Evolutionary conservation across 495 filamentous ascomycete species (phyloP), one percentile per base, ranked within the genome.

Genomic region (Neurospora tetrasperma): DNA sequence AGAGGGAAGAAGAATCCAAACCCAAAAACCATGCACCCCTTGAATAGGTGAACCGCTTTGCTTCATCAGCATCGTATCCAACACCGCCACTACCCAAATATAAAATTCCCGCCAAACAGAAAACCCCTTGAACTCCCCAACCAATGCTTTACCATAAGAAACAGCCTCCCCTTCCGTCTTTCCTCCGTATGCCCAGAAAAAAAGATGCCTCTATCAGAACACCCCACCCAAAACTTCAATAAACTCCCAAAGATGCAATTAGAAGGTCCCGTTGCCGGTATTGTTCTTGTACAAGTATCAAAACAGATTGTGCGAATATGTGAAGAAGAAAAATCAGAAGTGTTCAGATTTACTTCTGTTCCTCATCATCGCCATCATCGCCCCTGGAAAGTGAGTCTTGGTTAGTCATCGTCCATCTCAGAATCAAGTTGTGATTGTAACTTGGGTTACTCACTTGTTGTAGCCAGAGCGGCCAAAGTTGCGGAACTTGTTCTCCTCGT

Each of bases 311-410:
- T 18, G 14, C 54, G 12, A 66, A 20, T n/a, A 4, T 42, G 20
- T 40, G 23, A 27, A 35, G 41, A 31, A 31, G 27, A 31, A 27
- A 2, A 14, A 4, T 40, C 5, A 23, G n/a, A 38, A 72, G 73
- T 14, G 8, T 18, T 9, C 8, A 44, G 5, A 43, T 72, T 76
- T 76, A 77, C 59, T 80, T 76, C 70, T 79, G 69, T 66, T 80
- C 76, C 73, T 80, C 78, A 46, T 79, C 79, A 8, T 78, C 75
- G 16, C 77, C 78, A 73, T 79, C 76, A 69, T 75, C 75, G 20
- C 70, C 75, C 59, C 71, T 82, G 82, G 79, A 85, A 81, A 18
- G 85, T 87, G 82, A 18, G 85, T 88, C 80, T 86, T 88, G 85
- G 83, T 69, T 80, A 79, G 42, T 79, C 74, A 75, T 75, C 77